Base-by-base conservation (phyloP, 129 eudicot species). In the Tanacetum coccineum region DNA sequence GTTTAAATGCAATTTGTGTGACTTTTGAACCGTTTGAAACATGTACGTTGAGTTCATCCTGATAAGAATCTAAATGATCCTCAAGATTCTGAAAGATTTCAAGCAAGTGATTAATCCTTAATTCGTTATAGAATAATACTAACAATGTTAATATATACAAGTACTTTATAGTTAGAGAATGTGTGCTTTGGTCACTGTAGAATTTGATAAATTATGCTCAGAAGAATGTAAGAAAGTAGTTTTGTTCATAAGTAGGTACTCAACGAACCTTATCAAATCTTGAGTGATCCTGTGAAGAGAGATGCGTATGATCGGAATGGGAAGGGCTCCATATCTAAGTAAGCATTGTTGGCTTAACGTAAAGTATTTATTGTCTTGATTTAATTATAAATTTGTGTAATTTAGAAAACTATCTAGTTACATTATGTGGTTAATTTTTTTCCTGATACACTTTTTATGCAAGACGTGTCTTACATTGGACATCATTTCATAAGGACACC, bases 21-120 rank as follows among this genome's bases (percentile, higher is more conserved):
- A n/a, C n/a, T n/a, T n/a, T n/a, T n/a, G n/a, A n/a, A n/a, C n/a
- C n/a, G n/a, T n/a, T n/a, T n/a, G n/a, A n/a, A n/a, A n/a, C n/a
- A n/a, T n/a, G n/a, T n/a, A n/a, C n/a, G n/a, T n/a, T n/a, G n/a
- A n/a, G n/a, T n/a, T n/a, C n/a, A n/a, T n/a, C n/a, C n/a, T n/a
- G n/a, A n/a, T n/a, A n/a, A n/a, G n/a, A n/a, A n/a, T n/a, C 98
- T 86, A 10, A 79, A 88, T 73, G 98, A 93, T 65, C 96, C 98
- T 51, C 89, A 81, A 48, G 98, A 96, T 58, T 95, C 98, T 0
- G 92, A 81, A 63, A 86, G 89, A 76, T 93, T 93, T 86, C 96
- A 93, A 96, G 98, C 81, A 68, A 85, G 77, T 49, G 12, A 18
- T 54, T 68, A 0, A 2, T 44, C 4, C 11, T 44, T 44, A 5